Evolutionary conservation across 768 basidiomycete species (phyloP).

Genomic region (Lentinula boryana): DNA sequence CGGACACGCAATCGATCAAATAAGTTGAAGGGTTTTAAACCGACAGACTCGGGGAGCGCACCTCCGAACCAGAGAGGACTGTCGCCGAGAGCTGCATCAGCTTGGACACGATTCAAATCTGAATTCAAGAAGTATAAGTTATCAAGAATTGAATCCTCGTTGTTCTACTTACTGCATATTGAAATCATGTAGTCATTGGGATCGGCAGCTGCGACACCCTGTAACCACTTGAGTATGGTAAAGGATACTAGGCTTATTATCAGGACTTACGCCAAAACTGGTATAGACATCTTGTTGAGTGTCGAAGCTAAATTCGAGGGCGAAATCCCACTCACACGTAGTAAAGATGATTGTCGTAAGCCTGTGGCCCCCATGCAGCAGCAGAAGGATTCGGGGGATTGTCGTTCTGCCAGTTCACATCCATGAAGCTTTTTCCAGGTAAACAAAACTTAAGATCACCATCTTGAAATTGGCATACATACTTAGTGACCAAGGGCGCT

Average conservation of each 20-base stretch:
- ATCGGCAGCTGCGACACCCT: slow-evolving; percentile 65
- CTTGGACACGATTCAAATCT: slow-evolving; percentile 57
- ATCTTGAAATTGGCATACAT: not conserved
- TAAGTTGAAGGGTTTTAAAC: not conserved
- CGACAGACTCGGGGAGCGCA: not conserved
- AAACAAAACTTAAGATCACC: not conserved
- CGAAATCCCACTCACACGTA: slow-evolving; percentile 44
- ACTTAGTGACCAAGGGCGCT: slow-evolving; percentile 31
- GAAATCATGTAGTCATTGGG: slow-evolving; percentile 57
- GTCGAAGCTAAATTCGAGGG: not conserved
- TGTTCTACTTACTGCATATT: slow-evolving; percentile 56
- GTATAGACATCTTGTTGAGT: slow-evolving; percentile 1
- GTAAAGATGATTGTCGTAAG: slow-evolving; percentile 78
- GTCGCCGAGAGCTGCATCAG: slow-evolving; percentile 37
- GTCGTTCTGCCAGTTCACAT: slow-evolving; percentile 70
- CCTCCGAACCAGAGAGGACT: slow-evolving; percentile 46
- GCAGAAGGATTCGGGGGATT: slow-evolving; percentile 67
- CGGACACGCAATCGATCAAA: not conserved
- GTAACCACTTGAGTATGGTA: slow-evolving; percentile 2
- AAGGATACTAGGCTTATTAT: slow-evolving; percentile 3
- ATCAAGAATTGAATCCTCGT: not conserved
- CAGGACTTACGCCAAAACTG: slow-evolving; percentile 51
- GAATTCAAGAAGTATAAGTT: not conserved
- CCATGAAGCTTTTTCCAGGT: slow-evolving; percentile 59
- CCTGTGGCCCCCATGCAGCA: slow-evolving; percentile 62